A percentile compares a stretch with the other conserved stretches of the same genome.
These are phyloP conservation scores for Thelonectria rubi DNA, from an alignment of 2,329 filamentous ascomycete species.

Conservation along the genomic window DNA sequence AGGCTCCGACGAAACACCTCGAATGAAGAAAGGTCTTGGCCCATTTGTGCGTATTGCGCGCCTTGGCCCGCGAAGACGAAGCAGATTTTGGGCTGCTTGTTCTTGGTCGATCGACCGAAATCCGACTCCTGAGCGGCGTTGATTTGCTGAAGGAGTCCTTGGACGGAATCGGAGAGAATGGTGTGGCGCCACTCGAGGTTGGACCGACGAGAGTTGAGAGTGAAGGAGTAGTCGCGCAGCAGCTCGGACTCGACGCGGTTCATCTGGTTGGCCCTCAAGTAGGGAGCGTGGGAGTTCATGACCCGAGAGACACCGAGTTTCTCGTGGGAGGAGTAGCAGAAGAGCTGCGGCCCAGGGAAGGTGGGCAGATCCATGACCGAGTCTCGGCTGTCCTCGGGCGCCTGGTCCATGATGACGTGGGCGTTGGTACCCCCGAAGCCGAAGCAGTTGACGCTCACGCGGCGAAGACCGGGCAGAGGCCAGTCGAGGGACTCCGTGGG, in stretches of 20 bases:
- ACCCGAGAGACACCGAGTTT: slow-evolving; percentile 50
- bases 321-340: slow-evolving; percentile 56
- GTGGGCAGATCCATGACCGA: background rate
- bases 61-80: slow-evolving; percentile 58
- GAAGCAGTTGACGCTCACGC: slow-evolving; percentile 65
- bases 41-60: slow-evolving; percentile 55
- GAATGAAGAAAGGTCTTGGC: slow-evolving; percentile 52
- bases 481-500: slow-evolving; percentile 53
- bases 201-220: slow-evolving; percentile 56
- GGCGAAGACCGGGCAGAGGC: slow-evolving; percentile 55
- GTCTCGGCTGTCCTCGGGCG: slow-evolving; percentile 46
- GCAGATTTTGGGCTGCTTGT: slow-evolving; percentile 45
- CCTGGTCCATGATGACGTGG: slow-evolving; percentile 62
- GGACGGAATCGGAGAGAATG: slow-evolving; percentile 47
- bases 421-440: slow-evolving; percentile 67
- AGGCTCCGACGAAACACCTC: slow-evolving; percentile 54
- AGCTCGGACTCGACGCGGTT: slow-evolving; percentile 24
- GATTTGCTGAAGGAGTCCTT: slow-evolving; percentile 47
- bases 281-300: slow-evolving; percentile 47
- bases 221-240: slow-evolving; percentile 57
- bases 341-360: slow-evolving; percentile 46
- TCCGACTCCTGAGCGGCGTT: slow-evolving; percentile 26
- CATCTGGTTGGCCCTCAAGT: slow-evolving; percentile 36
- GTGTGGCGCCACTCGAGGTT: slow-evolving; percentile 54
- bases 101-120: slow-evolving; percentile 38